These are phyloP conservation scores for Hordeum pubiflorum DNA, from an alignment of 202 grass and related monocot genomes.

Conservation along the genomic window DNA sequence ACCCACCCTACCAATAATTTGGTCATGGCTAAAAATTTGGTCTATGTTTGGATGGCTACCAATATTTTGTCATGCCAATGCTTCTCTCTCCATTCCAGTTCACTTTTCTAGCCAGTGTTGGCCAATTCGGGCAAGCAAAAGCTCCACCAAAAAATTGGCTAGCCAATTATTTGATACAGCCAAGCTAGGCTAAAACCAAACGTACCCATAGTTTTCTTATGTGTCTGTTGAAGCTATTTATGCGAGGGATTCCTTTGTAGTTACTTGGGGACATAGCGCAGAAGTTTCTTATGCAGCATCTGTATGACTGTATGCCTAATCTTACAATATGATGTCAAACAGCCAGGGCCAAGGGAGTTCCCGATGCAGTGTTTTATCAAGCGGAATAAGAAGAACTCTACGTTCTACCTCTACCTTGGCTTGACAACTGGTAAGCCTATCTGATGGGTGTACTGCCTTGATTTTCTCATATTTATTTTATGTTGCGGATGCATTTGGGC, in stretches of 20 bases:
- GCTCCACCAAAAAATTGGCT: no score
- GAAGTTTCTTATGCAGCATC: constrained; percentile 7
- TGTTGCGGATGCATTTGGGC: constrained; percentile 5
- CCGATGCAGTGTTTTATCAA: constrained; percentile 87
- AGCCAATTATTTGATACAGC: no score
- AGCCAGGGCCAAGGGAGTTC: constrained; percentile 69
- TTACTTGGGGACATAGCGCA: constrained; percentile 9
- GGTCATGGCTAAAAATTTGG: no score
- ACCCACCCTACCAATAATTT: no score
- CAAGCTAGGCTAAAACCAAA: no score
- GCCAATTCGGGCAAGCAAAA: no score
- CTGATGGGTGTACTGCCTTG: constrained; percentile 5
- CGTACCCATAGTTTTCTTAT: not conserved
- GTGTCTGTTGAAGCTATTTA: not conserved
- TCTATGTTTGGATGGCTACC: no score
- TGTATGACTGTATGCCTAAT: constrained; percentile 6
- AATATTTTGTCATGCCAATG: no score
- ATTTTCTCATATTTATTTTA: not conserved
- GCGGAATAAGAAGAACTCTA: constrained; percentile 87
- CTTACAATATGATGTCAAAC: constrained; percentile 25
- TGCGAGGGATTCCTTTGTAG: not conserved
- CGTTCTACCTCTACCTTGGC: constrained; percentile 72
- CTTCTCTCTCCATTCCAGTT: no score
- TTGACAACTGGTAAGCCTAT: constrained; percentile 64
- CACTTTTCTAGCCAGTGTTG: no score